phyloP scores from a whole-genome alignment of 148 eudicot genomes.

The Amaranthus palmeri region DNA sequence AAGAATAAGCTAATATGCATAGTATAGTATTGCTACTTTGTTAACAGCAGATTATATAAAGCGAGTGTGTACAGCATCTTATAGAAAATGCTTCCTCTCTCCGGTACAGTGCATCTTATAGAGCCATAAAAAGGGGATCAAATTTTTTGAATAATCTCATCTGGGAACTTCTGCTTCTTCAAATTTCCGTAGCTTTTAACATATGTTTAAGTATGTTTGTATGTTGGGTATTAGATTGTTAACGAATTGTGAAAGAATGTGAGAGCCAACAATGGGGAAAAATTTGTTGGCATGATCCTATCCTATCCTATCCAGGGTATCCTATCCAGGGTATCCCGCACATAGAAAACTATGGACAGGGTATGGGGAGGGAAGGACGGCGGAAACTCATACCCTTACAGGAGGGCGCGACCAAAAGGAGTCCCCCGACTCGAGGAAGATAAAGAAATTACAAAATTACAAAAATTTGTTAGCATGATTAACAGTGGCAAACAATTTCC shows the following conservation, averaged over 20 bases:
- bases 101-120: slow-evolving; percentile 1
- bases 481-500: too few relatives aligned
- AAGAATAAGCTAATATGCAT: not conserved
- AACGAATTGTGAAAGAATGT: not conserved
- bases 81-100: not conserved
- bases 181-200: not conserved
- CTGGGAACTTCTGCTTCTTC: not conserved
- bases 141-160: not conserved
- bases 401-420: too few relatives aligned
- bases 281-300: too few relatives aligned
- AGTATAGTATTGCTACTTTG: too few relatives aligned
- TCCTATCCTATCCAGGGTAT: too few relatives aligned
- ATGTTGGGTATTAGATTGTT: not conserved
- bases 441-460: too few relatives aligned
- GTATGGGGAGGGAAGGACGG: not conserved
- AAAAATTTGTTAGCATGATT: too few relatives aligned
- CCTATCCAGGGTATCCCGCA: too few relatives aligned
- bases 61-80: not conserved
- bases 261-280: too few relatives aligned
- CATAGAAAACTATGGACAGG: too few relatives aligned
- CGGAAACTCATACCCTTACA: slow-evolving; percentile 1
- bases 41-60: not conserved
- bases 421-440: too few relatives aligned
- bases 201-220: not conserved
- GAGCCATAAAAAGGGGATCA: not conserved